Evolutionary conservation across 352 stramenopile species (phyloP), one percentile per base, ranked within the genome.

Genomic region (Globisporangium camurandrum): DNA sequence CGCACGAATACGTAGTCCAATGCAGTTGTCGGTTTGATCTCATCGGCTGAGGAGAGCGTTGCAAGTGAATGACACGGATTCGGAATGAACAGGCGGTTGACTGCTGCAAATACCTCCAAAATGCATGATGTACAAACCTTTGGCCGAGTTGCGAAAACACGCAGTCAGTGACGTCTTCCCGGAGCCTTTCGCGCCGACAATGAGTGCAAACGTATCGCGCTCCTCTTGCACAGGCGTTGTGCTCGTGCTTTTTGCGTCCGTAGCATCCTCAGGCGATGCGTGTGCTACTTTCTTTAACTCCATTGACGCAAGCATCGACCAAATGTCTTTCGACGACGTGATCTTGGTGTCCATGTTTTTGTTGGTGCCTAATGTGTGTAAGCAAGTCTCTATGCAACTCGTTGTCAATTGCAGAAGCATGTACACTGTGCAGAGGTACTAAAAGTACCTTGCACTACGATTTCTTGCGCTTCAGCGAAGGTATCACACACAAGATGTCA

Each of bases 1-100:
- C 86, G 81, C 44, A 88, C 86, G 40, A 91, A 96, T 5, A 88
- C 61, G 51, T 96, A 97, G 57, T 97, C 86, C n/a, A 97, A 67
- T 3, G 86, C 88, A 5, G 91, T 90, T 4, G 87, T 96, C 28
- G 87, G 85, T 56, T 96, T 97, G 50, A 89, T 89, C 51, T 93
- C 70, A 20, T 94, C 84, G 14, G 66, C 76, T 60, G 51, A 12
- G 46, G 57, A 7, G 39, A 60, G 23, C n/a, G n/a, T n/a, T 11
- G 42, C 1, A 6, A 78, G 56, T 46, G 50, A 63, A 20, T 51
- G 30, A 7, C 19, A 26, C 16, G 1, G 9, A 6, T 24, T 20
- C 5, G 10, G 7, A n/a, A n/a, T n/a, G n/a, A n/a, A n/a, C n/a
- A n/a, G n/a, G n/a, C n/a, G n/a, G n/a, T n/a, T n/a, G n/a, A n/a